Percentiles rank a stretch among this genome's conserved stretches.
phyloP scores from a whole-genome alignment of 768 basidiomycete genomes.

The Mycena leptocephala region DNA sequence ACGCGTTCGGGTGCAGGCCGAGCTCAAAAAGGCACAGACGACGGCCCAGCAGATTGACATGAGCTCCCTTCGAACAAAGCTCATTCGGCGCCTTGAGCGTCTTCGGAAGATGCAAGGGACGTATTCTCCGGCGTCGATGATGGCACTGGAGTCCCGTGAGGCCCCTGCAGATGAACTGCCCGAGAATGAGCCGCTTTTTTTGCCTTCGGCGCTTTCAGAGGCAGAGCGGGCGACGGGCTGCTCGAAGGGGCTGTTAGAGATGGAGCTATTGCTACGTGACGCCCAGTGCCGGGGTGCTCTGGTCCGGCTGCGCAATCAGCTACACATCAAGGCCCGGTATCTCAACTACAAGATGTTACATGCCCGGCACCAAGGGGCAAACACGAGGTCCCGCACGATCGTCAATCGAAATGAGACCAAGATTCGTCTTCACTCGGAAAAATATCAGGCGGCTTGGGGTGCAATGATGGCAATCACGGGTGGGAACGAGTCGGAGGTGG shows the following conservation, averaged over 20 bases:
- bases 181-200: not conserved
- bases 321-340: not conserved
- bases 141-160: not conserved
- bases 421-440: slow-evolving; percentile 7
- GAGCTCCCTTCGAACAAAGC: not conserved
- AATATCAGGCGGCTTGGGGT: slow-evolving; percentile 15
- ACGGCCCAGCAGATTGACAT: not conserved
- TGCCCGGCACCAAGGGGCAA: not conserved
- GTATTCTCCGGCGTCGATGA: not conserved
- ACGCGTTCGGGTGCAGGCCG: not conserved
- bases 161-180: not conserved
- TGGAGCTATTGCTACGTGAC: slow-evolving; percentile 11
- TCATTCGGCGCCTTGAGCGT: not conserved
- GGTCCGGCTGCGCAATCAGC: not conserved
- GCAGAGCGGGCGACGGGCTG: not conserved
- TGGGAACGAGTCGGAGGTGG: not conserved
- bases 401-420: slow-evolving; percentile 19
- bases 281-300: slow-evolving; percentile 13
- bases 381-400: slow-evolving; percentile 8
- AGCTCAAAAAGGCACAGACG: not conserved
- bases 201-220: not conserved
- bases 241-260: not conserved
- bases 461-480: not conserved
- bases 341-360: not conserved
- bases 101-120: not conserved